Percentiles rank a stretch among this genome's conserved stretches.
Conservation (phyloP, 2,329 filamentous ascomycete species). For the Xylaria sp. region DNA sequence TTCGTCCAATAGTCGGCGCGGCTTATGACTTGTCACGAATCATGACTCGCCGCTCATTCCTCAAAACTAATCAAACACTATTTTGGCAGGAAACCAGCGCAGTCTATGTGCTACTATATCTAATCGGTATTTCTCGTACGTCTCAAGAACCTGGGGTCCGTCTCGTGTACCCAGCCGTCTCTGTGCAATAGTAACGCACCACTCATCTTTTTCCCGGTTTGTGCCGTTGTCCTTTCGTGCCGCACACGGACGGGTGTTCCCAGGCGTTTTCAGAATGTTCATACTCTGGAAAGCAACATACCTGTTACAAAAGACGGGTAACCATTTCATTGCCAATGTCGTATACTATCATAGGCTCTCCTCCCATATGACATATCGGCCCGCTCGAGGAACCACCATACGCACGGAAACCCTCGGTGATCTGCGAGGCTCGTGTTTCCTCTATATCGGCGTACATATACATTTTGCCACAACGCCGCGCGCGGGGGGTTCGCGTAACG, state of each 20-base stretch:
- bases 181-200: constrained; percentile 17
- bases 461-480: constrained; percentile 31
- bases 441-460: constrained; percentile 35
- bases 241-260: constrained; percentile 14
- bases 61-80: constrained; percentile 25
- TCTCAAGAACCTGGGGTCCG: constrained; percentile 7
- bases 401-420: constrained; percentile 29
- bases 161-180: constrained; percentile 42
- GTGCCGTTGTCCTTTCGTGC: constrained; percentile 29
- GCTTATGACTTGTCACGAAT: constrained; percentile 40
- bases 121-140: background rate
- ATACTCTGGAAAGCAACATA: constrained; percentile 13
- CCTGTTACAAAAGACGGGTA: constrained; percentile 13
- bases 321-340: constrained; percentile 7
- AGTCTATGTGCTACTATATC: constrained; percentile 41
- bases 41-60: constrained; percentile 33
- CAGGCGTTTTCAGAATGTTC: constrained; percentile 13
- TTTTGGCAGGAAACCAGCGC: constrained; percentile 36
- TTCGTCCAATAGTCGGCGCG: constrained; percentile 37
- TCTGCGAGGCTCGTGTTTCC: constrained; percentile 34
- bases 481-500: background rate
- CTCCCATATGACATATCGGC: constrained; percentile 28
- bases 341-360: background rate
- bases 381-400: constrained; percentile 30
- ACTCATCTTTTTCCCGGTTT: constrained; percentile 32